Conservation (phyloP, 257 asterid genomes). For the Haberlea rhodopensis region DNA sequence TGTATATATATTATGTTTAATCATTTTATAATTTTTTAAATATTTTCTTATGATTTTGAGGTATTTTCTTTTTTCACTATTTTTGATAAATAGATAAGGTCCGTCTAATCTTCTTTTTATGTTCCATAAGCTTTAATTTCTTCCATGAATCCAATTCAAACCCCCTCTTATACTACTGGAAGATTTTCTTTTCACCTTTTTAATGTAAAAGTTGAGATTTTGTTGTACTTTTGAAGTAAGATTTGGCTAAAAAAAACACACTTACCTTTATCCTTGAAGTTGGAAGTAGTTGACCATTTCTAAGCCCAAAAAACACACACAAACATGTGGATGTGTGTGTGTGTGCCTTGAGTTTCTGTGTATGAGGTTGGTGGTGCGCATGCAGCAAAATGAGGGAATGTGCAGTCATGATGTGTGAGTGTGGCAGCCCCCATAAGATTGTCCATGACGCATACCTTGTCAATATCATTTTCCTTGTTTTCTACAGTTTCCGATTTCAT, state of each 20-base stretch:
- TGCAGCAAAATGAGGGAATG: conserved; percentile 49
- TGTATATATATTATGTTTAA: too few relatives aligned
- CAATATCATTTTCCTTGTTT: conserved; percentile 30
- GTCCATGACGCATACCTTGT: conserved; percentile 53
- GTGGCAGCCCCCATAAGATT: conserved; percentile 69
- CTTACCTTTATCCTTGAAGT: conserved; percentile 26
- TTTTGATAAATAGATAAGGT: too few relatives aligned
- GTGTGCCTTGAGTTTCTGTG: conserved; percentile 6
- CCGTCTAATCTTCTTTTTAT: too few relatives aligned
- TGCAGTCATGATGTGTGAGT: conserved; percentile 52
- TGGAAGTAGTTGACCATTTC: conserved; percentile 26
- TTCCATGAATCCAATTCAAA: conserved; percentile 35
- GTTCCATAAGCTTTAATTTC: conserved; percentile 15
- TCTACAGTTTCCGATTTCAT: conserved; percentile 12
- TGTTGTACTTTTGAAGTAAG: conserved; percentile 40
- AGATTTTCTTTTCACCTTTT: conserved; percentile 41
- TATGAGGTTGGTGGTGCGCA: conserved; percentile 77
- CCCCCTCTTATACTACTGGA: conserved; percentile 14
- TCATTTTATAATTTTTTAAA: too few relatives aligned
- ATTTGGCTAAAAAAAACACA: conserved; percentile 29
- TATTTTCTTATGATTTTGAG: too few relatives aligned
- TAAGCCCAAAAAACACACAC: conserved; percentile 3
- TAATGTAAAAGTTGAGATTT: conserved; percentile 46
- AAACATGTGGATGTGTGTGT: conserved; percentile 2
- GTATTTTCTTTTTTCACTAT: too few relatives aligned